Percentiles rank a stretch among this genome's conserved stretches.
Conservation (phyloP, 495 filamentous ascomycete species). For the Xylaria cubensis region DNA sequence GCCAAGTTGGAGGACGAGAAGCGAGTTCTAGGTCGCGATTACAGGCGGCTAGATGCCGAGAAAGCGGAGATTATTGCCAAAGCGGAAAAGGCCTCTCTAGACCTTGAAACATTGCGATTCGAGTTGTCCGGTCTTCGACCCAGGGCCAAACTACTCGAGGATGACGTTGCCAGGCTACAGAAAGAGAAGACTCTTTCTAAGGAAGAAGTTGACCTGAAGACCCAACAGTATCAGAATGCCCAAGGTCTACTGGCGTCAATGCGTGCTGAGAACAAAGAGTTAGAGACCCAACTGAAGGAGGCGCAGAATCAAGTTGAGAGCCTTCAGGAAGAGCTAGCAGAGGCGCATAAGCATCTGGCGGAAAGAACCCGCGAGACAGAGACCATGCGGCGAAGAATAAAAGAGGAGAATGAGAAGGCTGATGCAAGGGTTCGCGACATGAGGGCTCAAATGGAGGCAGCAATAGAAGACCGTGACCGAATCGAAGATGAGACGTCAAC, state of each 20-base stretch:
- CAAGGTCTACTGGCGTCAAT: conserved; percentile 87
- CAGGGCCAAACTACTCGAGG: conserved; percentile 73
- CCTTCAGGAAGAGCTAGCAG: conserved; percentile 91
- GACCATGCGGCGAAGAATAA: conserved; percentile 89
- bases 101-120: conserved; percentile 73
- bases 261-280: conserved; percentile 87
- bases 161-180: conserved; percentile 67
- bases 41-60: conserved; percentile 75
- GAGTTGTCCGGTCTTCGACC: conserved; percentile 68
- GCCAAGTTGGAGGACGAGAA: conserved; percentile 78
- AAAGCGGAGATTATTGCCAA: conserved; percentile 77
- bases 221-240: conserved; percentile 81
- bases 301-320: conserved; percentile 80
- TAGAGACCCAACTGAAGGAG: conserved; percentile 94
- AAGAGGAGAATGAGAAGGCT: conserved; percentile 83
- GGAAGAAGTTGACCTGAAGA: conserved; percentile 85
- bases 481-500: conserved; percentile 88
- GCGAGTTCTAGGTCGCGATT: conserved; percentile 71
- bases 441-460: conserved; percentile 85
- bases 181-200: conserved; percentile 69
- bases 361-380: conserved; percentile 95
- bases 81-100: conserved; percentile 68
- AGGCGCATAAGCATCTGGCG: conserved; percentile 83
- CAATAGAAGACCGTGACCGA: conserved; percentile 88
- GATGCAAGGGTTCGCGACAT: conserved; percentile 84